Evolutionary conservation across 768 basidiomycete genomes (phyloP), one percentile per base, ranked within the genome.

Genomic region (Naematelia aurantialba): DNA sequence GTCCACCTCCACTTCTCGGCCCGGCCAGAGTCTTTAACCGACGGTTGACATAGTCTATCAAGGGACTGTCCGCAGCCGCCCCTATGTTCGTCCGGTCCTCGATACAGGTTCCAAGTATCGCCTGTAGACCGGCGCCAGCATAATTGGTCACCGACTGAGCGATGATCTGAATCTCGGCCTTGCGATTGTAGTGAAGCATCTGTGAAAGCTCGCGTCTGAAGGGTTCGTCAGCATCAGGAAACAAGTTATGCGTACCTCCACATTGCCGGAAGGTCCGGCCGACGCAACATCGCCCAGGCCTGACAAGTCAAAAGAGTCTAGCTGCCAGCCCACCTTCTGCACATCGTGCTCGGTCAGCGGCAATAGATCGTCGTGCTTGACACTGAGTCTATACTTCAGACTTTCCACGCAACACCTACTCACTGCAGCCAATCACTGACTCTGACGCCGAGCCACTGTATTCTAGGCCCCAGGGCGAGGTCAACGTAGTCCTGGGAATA

Each of bases 111-210:
- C 8, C 8, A 39, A 39, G 17, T 39, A 39, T 39, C 8, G 34
- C 34, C 34, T 39, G 34, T 39, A 39, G 17, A 17, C 8, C 34
- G 34, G 8, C 17, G 34, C 17, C 17, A 8, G 34, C 34, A 8
- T 39, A 39, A 17, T 39, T 8, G 8, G 34, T 8, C 17, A 17
- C 34, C 8, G 34, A 39, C 17, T 39, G 34, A 8, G 34, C 34
- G 49, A 65, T 26, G 27, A 78, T 69, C 62, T 98, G 90, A 48
- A 93, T 93, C 77, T 98, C 94, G 2, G 93, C 93, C 77, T 97
- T 97, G 46, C 86, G 84, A n/a, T 89, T 84, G 3, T 78, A 80
- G 70, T 88, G 85, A 31, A 97, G 76, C 83, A 96, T 89, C 63
- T 84, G 81, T 74, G 81, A 81, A 2, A 97, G 83, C 69, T 94